Conservation (phyloP, 345 rosid species). For the Sonneratia caseolaris region DNA sequence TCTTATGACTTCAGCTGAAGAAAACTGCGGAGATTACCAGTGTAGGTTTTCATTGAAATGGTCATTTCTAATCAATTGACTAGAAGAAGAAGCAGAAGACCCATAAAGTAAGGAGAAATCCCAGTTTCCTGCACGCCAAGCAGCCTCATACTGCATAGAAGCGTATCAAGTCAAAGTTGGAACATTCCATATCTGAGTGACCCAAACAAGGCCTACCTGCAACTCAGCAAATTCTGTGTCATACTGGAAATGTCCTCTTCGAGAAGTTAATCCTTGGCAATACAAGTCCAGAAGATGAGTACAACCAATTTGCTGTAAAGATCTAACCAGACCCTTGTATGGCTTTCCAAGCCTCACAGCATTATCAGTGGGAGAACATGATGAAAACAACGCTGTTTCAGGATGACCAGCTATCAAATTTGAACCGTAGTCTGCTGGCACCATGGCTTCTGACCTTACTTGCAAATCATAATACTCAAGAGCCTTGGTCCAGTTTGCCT, state of each 20-base stretch:
- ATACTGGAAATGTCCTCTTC: slow-evolving; percentile 53
- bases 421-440: slow-evolving; percentile 28
- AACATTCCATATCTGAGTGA: not conserved
- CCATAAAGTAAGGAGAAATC: slow-evolving; percentile 64
- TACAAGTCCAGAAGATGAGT: slow-evolving; percentile 78
- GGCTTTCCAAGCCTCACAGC: slow-evolving; percentile 50
- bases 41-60: slow-evolving; percentile 75
- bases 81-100: slow-evolving; percentile 32
- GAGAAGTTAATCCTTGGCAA: slow-evolving; percentile 74
- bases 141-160: slow-evolving; percentile 79
- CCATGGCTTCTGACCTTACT: slow-evolving; percentile 54
- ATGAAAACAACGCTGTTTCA: slow-evolving; percentile 21
- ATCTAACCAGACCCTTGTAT: slow-evolving; percentile 79
- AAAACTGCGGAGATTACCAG: slow-evolving; percentile 35
- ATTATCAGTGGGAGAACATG: slow-evolving; percentile 27
- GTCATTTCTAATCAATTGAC: slow-evolving; percentile 34
- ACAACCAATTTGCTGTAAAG: slow-evolving; percentile 91
- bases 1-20: not conserved
- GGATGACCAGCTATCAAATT: slow-evolving; percentile 19
- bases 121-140: slow-evolving; percentile 98
- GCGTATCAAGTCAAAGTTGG: slow-evolving; percentile 1
- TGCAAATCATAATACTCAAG: slow-evolving; percentile 90
- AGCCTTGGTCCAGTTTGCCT: slow-evolving; percentile 92
- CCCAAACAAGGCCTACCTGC: slow-evolving; percentile 44
- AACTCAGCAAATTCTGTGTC: slow-evolving; percentile 73